These are phyloP conservation scores for Tolypocladium inflatum DNA, from an alignment of 2,329 filamentous ascomycete genomes.

Conservation along the genomic window DNA sequence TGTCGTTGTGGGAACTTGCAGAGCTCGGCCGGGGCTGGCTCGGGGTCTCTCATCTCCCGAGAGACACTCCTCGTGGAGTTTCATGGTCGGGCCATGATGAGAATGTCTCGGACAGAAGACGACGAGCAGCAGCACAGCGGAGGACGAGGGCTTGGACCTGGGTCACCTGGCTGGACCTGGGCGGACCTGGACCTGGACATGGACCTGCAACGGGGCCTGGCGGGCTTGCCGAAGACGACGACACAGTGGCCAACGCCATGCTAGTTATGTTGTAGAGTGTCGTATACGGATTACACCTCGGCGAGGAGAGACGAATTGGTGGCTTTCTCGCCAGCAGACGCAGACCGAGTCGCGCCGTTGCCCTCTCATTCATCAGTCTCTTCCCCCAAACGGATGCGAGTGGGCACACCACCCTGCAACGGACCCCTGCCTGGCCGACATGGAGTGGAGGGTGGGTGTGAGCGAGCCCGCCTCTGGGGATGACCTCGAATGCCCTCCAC, in stretches of 20 bases:
- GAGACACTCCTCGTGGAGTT: constrained; percentile 2
- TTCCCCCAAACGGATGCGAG: not conserved
- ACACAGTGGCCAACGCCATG: not conserved
- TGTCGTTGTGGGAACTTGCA: not conserved
- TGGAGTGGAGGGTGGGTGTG: not conserved
- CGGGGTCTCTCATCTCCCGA: constrained; percentile 1
- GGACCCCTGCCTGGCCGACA: not conserved
- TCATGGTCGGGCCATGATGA: constrained; percentile 4
- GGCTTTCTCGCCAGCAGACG: constrained; percentile 1
- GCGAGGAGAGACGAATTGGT: not conserved
- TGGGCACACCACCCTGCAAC: not conserved
- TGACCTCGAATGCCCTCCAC: not conserved
- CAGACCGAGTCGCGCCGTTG: not conserved
- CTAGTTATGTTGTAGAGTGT: not conserved
- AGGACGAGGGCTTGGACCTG: not conserved
- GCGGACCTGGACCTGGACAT: not conserved
- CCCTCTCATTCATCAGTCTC: not conserved
- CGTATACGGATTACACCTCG: not conserved
- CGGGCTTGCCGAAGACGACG: not conserved
- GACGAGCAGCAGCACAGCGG: constrained; percentile 1
- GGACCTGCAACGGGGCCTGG: not conserved
- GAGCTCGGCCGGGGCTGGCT: not conserved
- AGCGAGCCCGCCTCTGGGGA: not conserved
- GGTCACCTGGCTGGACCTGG: not conserved
- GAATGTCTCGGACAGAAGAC: constrained; percentile 8